Conservation (phyloP, 2,329 filamentous ascomycete species). For the Amauroascus niger region DNA sequence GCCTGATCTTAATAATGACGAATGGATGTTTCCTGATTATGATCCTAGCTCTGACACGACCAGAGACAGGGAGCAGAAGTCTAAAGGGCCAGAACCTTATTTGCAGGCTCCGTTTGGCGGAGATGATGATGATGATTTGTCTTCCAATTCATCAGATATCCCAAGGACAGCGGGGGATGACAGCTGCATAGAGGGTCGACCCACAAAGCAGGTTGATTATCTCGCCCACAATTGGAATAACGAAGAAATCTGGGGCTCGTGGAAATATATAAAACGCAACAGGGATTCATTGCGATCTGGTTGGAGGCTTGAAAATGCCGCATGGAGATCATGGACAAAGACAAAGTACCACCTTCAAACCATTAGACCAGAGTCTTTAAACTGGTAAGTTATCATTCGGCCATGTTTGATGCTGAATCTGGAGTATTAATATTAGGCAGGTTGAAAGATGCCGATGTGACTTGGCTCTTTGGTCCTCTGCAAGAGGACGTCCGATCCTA, state of each 20-base stretch:
- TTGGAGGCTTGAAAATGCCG: conserved; percentile 82
- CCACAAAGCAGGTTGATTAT: conserved; percentile 88
- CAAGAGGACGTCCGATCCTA: conserved; percentile 50
- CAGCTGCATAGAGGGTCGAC: conserved; percentile 60
- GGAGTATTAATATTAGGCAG: conserved; percentile 38
- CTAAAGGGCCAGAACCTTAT: background rate
- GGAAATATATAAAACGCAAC: conserved; percentile 82
- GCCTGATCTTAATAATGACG: background rate
- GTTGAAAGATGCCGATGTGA: conserved; percentile 95
- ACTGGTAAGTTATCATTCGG: conserved; percentile 55
- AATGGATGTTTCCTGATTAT: background rate
- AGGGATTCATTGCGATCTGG: conserved; percentile 70
- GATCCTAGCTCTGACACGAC: background rate
- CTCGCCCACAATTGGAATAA: conserved; percentile 87
- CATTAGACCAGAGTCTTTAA: conserved; percentile 79
- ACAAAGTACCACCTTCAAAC: conserved; percentile 78
- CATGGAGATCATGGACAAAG: conserved; percentile 95
- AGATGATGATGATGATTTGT: background rate
- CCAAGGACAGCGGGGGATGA: conserved; percentile 48
- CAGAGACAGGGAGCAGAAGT: background rate
- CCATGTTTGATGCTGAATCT: background rate
- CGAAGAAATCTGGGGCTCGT: conserved; percentile 95
- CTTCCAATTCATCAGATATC: background rate
- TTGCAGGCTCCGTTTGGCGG: background rate
- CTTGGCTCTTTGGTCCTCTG: conserved; percentile 84